Evolutionary conservation across 805 yeast species (phyloP).

Genomic region (Lipomyces orientalis): DNA sequence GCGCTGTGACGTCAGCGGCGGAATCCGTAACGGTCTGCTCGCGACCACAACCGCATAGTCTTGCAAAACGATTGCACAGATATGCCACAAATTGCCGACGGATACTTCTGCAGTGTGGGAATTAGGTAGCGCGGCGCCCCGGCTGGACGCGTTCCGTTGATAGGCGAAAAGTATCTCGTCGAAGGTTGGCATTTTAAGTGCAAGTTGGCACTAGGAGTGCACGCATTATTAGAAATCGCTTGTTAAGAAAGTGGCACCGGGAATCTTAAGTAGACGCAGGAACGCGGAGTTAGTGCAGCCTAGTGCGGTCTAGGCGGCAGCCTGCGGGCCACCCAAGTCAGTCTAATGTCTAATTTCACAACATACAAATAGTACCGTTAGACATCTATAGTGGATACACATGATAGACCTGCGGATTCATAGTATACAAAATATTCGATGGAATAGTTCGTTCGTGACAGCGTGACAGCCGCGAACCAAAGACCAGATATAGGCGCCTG

Average conservation of each 20-base stretch:
- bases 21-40: background rate
- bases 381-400: too few relatives aligned
- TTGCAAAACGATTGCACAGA: background rate
- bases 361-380: too few relatives aligned
- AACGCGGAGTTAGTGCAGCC: background rate
- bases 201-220: background rate
- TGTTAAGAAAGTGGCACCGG: background rate
- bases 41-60: background rate
- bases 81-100: background rate
- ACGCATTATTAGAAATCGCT: background rate
- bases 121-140: background rate
- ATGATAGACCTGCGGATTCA: too few relatives aligned
- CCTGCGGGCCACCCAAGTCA: background rate
- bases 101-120: background rate
- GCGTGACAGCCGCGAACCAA: background rate
- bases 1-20: conserved; percentile 10
- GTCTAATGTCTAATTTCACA: too few relatives aligned
- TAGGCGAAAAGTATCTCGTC: too few relatives aligned
- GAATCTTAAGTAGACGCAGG: background rate
- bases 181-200: too few relatives aligned
- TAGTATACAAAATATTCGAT: too few relatives aligned
- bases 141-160: too few relatives aligned
- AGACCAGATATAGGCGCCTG: too few relatives aligned
- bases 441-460: background rate
- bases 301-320: background rate